Conservation (phyloP, 108 stramenopile species). For the Nannochloropsis salina region DNA sequence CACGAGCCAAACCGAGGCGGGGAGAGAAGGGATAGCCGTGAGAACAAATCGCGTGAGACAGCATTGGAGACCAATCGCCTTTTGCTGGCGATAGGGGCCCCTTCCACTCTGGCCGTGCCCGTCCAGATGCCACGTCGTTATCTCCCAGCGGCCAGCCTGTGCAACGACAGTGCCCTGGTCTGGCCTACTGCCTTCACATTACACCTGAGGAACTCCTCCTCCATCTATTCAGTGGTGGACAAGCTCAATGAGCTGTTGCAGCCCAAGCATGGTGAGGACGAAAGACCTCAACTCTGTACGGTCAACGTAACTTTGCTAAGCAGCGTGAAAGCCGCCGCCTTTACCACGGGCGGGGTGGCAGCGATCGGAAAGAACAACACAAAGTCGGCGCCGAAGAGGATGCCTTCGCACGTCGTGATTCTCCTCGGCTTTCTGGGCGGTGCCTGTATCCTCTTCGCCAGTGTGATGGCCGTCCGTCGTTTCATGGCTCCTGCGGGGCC, state of each 20-base stretch:
- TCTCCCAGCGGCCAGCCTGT: not conserved
- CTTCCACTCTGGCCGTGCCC: not conserved
- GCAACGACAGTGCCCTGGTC: not conserved
- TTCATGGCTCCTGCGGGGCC: not conserved
- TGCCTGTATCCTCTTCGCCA: not conserved
- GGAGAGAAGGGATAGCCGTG: not conserved
- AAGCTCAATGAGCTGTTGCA: not conserved
- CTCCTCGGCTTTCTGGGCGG: not conserved
- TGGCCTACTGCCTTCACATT: conserved; percentile 10
- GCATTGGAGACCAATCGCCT: not conserved
- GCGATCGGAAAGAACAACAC: not conserved
- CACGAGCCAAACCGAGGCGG: not conserved
- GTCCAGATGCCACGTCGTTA: conserved; percentile 7
- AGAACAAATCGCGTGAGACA: not conserved
- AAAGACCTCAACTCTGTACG: not conserved
- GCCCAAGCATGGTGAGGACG: not conserved
- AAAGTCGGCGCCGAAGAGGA: not conserved
- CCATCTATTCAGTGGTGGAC: not conserved
- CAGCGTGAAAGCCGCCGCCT: not conserved
- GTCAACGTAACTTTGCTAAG: not conserved
- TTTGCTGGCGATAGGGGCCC: too few species aligned
- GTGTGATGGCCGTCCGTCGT: not conserved
- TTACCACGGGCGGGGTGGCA: not conserved
- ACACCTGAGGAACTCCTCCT: not conserved
- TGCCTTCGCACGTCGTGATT: not conserved